Base-by-base conservation (phyloP, 495 filamentous ascomycete species). In the Penicillium soppii region DNA sequence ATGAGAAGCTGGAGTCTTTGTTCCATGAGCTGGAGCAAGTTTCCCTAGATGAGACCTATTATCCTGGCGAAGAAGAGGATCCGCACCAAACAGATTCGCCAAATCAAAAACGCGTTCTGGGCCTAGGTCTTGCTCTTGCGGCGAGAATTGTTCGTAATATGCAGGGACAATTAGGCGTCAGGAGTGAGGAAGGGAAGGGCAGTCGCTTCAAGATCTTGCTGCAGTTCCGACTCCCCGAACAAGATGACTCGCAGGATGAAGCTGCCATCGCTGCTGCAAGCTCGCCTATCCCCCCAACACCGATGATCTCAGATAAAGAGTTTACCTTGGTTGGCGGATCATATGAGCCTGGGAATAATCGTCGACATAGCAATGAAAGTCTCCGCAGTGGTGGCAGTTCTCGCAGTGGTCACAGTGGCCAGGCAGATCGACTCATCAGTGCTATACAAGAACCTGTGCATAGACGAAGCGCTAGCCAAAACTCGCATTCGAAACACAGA, bases 21-120 rank as follows among this genome's bases (percentile, higher is more conserved):
- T 97, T 96, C 63, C 76, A 85, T 44, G 90, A 96, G 38, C 75
- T 97, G 0, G 92, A 97, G 63, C 90, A 96, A 66, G 88, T 95
- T 0, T 85, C 85, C 12, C 78, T 73, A 27, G 75, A 79, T 27
- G 70, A 73, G 1, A 56, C 43, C n/a, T 48, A 57, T 17, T 58
- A 53, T 7, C 33, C 50, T 0, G 65, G 49, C 5, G 46, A 57
- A 1, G 51, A 58, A 36, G 41, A 44, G 0, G 23, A 52, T 2
- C 9, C 42, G 7, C 21, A 40, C 9, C 20, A 54, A 22, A 23
- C 22, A 16, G 35, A 15, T 12, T 23, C 29, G 8, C 1, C 40
- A 1, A 54, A 49, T 1, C 38, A 54, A 16, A 78, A 67, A 50
- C 62, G 62, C 44, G 79, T 84, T 1, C 65, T 97, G 3, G 92